phyloP scores from a whole-genome alignment of 1,284 basidiomycete genomes.

The Erythrobasidium hasegawianum region DNA sequence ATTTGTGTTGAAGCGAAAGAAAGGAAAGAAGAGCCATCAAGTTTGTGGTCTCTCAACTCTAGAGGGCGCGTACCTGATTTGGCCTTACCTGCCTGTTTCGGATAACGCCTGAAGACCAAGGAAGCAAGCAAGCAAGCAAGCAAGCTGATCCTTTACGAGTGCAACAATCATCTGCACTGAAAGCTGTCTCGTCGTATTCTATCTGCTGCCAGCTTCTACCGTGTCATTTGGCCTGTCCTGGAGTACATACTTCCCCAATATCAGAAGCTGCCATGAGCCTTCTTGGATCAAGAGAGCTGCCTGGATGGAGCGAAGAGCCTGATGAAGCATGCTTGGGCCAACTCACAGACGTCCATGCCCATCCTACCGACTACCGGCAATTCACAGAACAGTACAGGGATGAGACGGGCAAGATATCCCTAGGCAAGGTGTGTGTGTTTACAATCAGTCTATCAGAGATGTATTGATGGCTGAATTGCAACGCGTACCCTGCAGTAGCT shows the following conservation, averaged over 20 bases:
- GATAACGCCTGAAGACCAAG: too few species aligned
- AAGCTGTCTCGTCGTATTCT: too few species aligned
- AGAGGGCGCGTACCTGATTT: too few species aligned
- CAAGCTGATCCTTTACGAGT: too few species aligned
- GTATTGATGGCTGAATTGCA: not conserved
- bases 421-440: constrained; percentile 11
- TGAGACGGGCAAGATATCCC: not conserved
- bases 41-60: too few species aligned
- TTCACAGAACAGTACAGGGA: constrained; percentile 11
- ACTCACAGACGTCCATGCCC: constrained; percentile 28
- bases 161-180: too few species aligned
- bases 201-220: too few species aligned
- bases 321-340: not conserved
- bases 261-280: constrained; percentile 1
- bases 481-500: constrained; percentile 7
- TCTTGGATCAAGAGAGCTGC: not conserved
- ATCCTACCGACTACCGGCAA: constrained; percentile 31
- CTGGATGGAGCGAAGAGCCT: constrained; percentile 30
- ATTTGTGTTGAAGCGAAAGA: not conserved
- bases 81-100: too few species aligned
- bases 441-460: not conserved
- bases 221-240: too few species aligned
- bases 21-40: not conserved
- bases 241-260: too few species aligned
- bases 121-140: too few species aligned